A percentile compares a stretch with the other conserved stretches of the same genome.
These are phyloP conservation scores for Quercus dentata DNA, from an alignment of 306 rosid species.

Conservation along the genomic window DNA sequence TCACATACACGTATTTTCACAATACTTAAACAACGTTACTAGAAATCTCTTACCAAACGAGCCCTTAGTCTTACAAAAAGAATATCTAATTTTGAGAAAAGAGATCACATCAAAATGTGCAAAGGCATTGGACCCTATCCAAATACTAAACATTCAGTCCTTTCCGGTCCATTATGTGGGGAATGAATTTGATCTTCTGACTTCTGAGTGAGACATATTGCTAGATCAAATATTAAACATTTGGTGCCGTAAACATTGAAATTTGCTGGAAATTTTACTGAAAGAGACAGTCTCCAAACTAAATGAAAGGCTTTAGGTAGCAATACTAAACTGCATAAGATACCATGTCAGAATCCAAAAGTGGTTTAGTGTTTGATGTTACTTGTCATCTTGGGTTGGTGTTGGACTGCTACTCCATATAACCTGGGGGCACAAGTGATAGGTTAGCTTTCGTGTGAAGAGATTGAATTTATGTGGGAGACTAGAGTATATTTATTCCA, in stretches of 20 bases:
- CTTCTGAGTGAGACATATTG: constrained; percentile 55
- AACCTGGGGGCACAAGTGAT: constrained; percentile 53
- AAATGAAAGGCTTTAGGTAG: constrained; percentile 45
- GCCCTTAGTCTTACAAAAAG: no score
- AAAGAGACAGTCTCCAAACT: constrained; percentile 44
- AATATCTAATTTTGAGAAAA: no score
- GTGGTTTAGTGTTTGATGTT: constrained; percentile 82
- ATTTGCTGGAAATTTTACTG: constrained; percentile 48
- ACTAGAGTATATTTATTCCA: constrained; percentile 36
- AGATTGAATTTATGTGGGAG: constrained; percentile 50
- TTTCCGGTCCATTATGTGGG: constrained; percentile 15
- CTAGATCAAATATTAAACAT: constrained; percentile 63
- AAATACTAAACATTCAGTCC: no score
- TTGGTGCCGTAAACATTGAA: constrained; percentile 50
- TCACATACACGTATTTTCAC: no score
- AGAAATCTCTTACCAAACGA: no score
- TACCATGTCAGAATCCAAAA: constrained; percentile 48
- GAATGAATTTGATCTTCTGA: constrained; percentile 57
- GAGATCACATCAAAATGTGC: no score
- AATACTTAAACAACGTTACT: no score
- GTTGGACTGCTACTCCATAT: constrained; percentile 44
- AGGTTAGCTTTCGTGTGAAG: constrained; percentile 38
- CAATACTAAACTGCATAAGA: constrained; percentile 42
- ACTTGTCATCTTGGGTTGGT: constrained; percentile 72
- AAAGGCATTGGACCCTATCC: no score